phyloP scores from a whole-genome alignment of 2,329 filamentous ascomycete species.

The Colletotrichum higginsianum region DNA sequence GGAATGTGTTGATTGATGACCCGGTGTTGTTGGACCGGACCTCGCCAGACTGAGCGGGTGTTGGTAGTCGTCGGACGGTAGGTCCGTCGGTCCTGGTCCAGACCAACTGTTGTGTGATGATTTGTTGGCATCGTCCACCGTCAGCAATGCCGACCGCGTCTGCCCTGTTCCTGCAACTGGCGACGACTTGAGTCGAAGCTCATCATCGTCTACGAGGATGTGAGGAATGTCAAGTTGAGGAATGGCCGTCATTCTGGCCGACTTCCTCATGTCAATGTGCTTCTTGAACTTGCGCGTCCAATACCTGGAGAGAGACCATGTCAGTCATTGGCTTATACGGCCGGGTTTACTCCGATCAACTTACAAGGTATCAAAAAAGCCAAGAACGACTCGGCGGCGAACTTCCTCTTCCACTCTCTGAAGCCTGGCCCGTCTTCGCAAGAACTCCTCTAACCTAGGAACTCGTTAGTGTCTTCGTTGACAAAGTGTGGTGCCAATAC shows the following conservation, averaged over 20 bases:
- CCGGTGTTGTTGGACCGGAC: slow-evolving; percentile 57
- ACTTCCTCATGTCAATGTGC: slow-evolving; percentile 79
- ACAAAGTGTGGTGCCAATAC: slow-evolving; percentile 44
- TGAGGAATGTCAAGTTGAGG: slow-evolving; percentile 89
- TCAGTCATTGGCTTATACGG: slow-evolving; percentile 42
- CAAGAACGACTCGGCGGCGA: slow-evolving; percentile 88
- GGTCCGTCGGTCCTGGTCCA: slow-evolving; percentile 56
- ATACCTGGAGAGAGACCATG: slow-evolving; percentile 64
- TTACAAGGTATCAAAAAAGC: slow-evolving; percentile 94
- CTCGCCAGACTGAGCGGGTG: slow-evolving; percentile 71
- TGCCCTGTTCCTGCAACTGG: slow-evolving; percentile 46
- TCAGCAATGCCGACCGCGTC: slow-evolving; percentile 52
- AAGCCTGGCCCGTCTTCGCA: slow-evolving; percentile 88
- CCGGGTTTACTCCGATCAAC: slow-evolving; percentile 46
- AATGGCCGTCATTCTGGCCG: slow-evolving; percentile 81
- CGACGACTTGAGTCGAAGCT: slow-evolving; percentile 47
- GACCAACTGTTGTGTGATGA: slow-evolving; percentile 60
- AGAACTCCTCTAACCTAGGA: slow-evolving; percentile 87
- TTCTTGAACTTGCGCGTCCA: slow-evolving; percentile 88
- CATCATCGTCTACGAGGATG: slow-evolving; percentile 86
- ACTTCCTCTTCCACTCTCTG: slow-evolving; percentile 97
- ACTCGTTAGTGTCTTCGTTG: not conserved
- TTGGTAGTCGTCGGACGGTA: slow-evolving; percentile 56
- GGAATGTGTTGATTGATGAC: slow-evolving; percentile 62
- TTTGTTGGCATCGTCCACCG: slow-evolving; percentile 53